Conservation (phyloP, 75 land plant species). For the Pinus tabuliformis region DNA sequence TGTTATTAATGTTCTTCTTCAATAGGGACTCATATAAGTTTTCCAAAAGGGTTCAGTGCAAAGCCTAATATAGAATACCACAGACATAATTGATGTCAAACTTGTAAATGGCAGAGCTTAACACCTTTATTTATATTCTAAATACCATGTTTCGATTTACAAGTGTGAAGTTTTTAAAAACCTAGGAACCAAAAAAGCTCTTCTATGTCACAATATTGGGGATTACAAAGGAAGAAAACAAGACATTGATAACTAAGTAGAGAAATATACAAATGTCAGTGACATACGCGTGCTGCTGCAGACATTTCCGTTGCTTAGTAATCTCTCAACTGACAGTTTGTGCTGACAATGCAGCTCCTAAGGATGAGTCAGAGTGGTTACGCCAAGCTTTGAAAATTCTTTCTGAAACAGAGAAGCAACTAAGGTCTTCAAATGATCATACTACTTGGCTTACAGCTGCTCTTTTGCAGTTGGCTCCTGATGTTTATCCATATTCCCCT, state of each 20-base stretch:
- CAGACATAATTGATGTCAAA: too few relatives aligned
- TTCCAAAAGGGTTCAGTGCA: too few relatives aligned
- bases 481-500: background rate
- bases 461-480: slow-evolving; percentile 30
- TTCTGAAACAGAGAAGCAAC: slow-evolving; percentile 38
- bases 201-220: too few relatives aligned
- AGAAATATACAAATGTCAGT: too few relatives aligned
- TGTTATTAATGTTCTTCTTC: too few relatives aligned
- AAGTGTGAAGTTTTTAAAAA: background rate
- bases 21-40: too few relatives aligned
- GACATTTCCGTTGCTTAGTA: background rate
- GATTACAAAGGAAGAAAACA: too few relatives aligned
- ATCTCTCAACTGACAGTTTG: background rate
- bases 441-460: slow-evolving; percentile 45
- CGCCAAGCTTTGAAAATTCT: slow-evolving; percentile 32
- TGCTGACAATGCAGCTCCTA: slow-evolving; percentile 15
- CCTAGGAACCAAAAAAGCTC: background rate
- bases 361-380: slow-evolving; percentile 21
- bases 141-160: background rate
- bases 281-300: background rate
- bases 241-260: too few relatives aligned
- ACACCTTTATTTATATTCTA: too few relatives aligned
- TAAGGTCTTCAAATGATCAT: slow-evolving; percentile 28
- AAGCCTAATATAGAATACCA: too few relatives aligned
- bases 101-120: too few relatives aligned